These are phyloP conservation scores for Pythium aquatile DNA, from an alignment of 352 stramenopile species.

Conservation along the genomic window DNA sequence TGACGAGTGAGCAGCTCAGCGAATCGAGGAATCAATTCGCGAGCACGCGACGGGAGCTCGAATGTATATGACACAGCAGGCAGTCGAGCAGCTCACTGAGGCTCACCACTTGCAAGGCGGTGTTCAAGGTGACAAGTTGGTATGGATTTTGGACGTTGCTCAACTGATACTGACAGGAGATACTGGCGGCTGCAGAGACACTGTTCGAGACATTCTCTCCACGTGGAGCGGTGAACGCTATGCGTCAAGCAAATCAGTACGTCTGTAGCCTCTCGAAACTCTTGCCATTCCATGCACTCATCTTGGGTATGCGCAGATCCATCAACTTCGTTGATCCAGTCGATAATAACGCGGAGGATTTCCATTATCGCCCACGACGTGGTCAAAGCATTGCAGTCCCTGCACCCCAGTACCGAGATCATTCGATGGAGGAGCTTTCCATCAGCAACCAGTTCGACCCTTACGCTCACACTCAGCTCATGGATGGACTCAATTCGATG, in stretches of 20 bases:
- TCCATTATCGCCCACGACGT: constrained; percentile 5
- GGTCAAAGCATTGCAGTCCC: constrained; percentile 17
- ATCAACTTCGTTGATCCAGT: constrained; percentile 10
- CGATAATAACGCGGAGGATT: constrained; percentile 18
- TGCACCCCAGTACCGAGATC: constrained; percentile 1
- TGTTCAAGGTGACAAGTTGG: constrained; percentile 32
- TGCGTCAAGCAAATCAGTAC: constrained; percentile 50
- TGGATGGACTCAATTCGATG: background rate
- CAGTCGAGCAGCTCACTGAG: constrained; percentile 34
- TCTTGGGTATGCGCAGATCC: constrained; percentile 6
- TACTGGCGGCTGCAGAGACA: constrained; percentile 30
- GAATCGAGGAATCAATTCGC: constrained; percentile 60
- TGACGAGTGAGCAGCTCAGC: constrained; percentile 31
- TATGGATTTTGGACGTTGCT: background rate
- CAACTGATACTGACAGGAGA: background rate
- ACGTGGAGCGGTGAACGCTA: constrained; percentile 34
- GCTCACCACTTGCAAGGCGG: constrained; percentile 37
- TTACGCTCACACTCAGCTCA: constrained; percentile 6
- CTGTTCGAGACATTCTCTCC: constrained; percentile 70
- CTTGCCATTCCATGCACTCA: background rate
- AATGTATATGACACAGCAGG: constrained; percentile 55
- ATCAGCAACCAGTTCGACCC: constrained; percentile 9
- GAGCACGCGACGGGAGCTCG: constrained; percentile 58
- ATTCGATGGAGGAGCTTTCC: background rate
- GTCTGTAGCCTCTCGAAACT: background rate